A percentile compares a stretch with the other conserved stretches of the same genome.
phyloP scores from a whole-genome alignment of 371 early-diverging fungal genomes.

The Syncephalastrum monosporum region DNA sequence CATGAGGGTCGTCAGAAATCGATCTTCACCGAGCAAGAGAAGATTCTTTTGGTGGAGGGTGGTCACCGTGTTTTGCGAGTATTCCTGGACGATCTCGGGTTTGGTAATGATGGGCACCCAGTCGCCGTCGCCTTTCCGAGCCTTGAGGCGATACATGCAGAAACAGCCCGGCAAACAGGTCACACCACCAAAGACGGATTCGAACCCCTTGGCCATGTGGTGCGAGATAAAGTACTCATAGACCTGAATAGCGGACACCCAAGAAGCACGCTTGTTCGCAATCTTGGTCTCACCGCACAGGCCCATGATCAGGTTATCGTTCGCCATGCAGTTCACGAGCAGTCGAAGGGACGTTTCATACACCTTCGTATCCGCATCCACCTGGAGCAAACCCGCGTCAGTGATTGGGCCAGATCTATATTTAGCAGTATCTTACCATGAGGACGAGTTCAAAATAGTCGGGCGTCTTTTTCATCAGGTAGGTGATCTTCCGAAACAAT shows the following conservation, averaged over 20 bases:
- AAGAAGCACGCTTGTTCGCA: conserved; percentile 80
- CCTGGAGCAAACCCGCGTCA: conserved; percentile 10
- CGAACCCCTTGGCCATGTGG: conserved; percentile 92
- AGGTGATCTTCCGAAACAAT: conserved; percentile 73
- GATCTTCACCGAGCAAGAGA: conserved; percentile 92
- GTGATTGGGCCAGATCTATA: background rate
- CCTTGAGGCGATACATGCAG: conserved; percentile 87
- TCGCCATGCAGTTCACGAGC: conserved; percentile 76
- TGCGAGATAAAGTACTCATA: conserved; percentile 97
- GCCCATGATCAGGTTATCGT: conserved; percentile 82
- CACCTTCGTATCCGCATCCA: conserved; percentile 92
- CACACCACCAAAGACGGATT: conserved; percentile 95
- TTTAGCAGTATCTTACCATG: conserved; percentile 57
- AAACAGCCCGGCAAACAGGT: conserved; percentile 97
- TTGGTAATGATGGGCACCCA: conserved; percentile 79
- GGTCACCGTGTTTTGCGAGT: conserved; percentile 83
- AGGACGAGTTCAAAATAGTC: conserved; percentile 81
- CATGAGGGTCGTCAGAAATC: conserved; percentile 93
- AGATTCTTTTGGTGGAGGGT: conserved; percentile 96
- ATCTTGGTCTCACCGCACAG: conserved; percentile 87
- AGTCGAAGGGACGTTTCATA: conserved; percentile 68
- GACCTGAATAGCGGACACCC: conserved; percentile 94
- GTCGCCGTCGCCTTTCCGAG: conserved; percentile 60
- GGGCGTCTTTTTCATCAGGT: conserved; percentile 76
- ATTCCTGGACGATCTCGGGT: conserved; percentile 87